These are phyloP conservation scores for Suillus sp. DNA, from an alignment of 768 basidiomycete species.

Conservation along the genomic window DNA sequence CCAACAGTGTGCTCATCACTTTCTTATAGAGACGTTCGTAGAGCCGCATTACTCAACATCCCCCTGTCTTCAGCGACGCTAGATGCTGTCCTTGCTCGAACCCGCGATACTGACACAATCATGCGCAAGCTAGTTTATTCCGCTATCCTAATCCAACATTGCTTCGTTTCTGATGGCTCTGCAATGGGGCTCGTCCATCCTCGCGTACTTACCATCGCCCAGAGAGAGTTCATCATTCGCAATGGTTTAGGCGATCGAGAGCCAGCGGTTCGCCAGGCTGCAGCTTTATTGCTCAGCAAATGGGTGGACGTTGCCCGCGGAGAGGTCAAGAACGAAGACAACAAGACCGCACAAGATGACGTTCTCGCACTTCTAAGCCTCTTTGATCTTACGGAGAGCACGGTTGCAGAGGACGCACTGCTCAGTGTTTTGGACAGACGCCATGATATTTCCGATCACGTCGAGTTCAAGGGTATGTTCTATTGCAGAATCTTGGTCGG, in stretches of 20 bases:
- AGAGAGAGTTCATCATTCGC: slow-evolving; percentile 76
- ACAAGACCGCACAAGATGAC: slow-evolving; percentile 37
- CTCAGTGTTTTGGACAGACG: slow-evolving; percentile 68
- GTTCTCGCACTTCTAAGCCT: slow-evolving; percentile 52
- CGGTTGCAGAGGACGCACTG: slow-evolving; percentile 74
- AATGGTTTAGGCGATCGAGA: slow-evolving; percentile 91
- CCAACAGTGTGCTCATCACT: neutral
- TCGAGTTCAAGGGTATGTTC: slow-evolving; percentile 69
- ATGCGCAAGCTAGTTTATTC: slow-evolving; percentile 77
- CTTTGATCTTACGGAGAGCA: slow-evolving; percentile 60
- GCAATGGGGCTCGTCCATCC: slow-evolving; percentile 64
- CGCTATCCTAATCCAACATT: slow-evolving; percentile 51
- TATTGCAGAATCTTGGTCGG: neutral
- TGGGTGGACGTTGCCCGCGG: slow-evolving; percentile 71
- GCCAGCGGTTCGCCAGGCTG: slow-evolving; percentile 65
- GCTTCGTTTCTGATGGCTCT: slow-evolving; percentile 31
- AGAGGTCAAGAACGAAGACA: slow-evolving; percentile 40
- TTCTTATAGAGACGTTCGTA: slow-evolving; percentile 77
- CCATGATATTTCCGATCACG: slow-evolving; percentile 62
- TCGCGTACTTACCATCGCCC: slow-evolving; percentile 61
- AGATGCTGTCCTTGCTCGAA: slow-evolving; percentile 68
- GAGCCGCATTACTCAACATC: slow-evolving; percentile 73
- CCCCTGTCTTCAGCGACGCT: slow-evolving; percentile 58
- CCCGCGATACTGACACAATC: slow-evolving; percentile 74
- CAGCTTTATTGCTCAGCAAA: slow-evolving; percentile 65